Evolutionary conservation across 1,284 basidiomycete genomes (phyloP).

Genomic region (Malassezia restricta): DNA sequence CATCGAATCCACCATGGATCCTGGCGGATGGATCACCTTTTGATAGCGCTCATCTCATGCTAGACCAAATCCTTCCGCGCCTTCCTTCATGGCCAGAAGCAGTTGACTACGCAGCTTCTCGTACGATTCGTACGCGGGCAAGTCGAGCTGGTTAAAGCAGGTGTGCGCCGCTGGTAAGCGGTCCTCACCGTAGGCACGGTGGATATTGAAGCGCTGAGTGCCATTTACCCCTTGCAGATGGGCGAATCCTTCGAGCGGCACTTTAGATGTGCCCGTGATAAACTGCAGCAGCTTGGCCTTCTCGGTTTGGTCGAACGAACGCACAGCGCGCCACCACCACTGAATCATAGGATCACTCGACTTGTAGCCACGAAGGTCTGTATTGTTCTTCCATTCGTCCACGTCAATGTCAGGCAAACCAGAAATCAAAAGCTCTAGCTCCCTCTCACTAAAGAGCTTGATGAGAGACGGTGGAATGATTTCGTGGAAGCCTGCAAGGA

Average conservation of each 20-base stretch:
- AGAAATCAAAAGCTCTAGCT: slow-evolving; percentile 91
- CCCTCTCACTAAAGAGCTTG: slow-evolving; percentile 80
- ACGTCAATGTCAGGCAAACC: slow-evolving; percentile 97
- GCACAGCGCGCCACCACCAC: slow-evolving; percentile 98
- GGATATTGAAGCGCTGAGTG: slow-evolving; percentile 89
- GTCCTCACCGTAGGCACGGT: slow-evolving; percentile 78
- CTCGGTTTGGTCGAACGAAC: slow-evolving; percentile 93
- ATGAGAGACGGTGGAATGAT: slow-evolving; percentile 59
- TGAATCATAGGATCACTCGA: slow-evolving; percentile 76
- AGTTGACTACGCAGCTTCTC: slow-evolving; percentile 27
- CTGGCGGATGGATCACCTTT: slow-evolving; percentile 80
- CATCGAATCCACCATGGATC: slow-evolving; percentile 64
- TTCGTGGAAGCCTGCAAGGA: slow-evolving; percentile 87
- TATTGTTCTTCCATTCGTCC: slow-evolving; percentile 92
- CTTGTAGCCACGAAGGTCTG: slow-evolving; percentile 71
- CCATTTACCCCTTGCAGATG: slow-evolving; percentile 89
- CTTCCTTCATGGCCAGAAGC: slow-evolving; percentile 43
- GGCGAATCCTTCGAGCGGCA: slow-evolving; percentile 82
- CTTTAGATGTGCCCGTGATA: slow-evolving; percentile 78
- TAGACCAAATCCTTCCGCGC: slow-evolving; percentile 45
- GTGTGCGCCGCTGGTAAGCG: slow-evolving; percentile 81
- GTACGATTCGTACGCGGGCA: slow-evolving; percentile 44
- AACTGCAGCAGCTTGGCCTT: slow-evolving; percentile 78
- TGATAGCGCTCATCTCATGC: slow-evolving; percentile 44
- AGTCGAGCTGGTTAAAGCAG: slow-evolving; percentile 52